Evolutionary conservation across 2,329 filamentous ascomycete species (phyloP).

Genomic region (Curvularia verruculosa): DNA sequence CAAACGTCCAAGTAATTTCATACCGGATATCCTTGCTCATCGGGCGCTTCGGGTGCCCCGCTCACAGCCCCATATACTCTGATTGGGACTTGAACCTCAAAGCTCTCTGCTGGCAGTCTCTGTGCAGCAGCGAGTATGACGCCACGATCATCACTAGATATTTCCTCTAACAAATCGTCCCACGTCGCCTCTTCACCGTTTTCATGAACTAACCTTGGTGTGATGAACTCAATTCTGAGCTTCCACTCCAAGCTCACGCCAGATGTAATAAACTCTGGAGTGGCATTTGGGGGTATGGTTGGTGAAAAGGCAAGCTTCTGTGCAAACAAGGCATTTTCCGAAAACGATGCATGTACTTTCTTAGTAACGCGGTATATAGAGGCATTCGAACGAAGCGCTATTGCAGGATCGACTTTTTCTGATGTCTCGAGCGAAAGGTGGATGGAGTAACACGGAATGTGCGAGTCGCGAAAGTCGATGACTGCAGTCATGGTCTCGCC

Average conservation of each 20-base stretch:
- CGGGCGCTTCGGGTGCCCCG: conserved; percentile 42
- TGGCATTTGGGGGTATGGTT: conserved; percentile 80
- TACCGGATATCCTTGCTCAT: conserved; percentile 43
- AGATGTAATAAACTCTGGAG: conserved; percentile 90
- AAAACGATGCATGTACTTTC: conserved; percentile 76
- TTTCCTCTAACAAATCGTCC: conserved; percentile 72
- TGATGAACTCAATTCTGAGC: conserved; percentile 89
- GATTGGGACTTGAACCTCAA: conserved; percentile 85
- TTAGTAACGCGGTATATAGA: conserved; percentile 88
- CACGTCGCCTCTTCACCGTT: conserved; percentile 38
- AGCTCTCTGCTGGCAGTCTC: conserved; percentile 81
- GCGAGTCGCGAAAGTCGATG: conserved; percentile 79
- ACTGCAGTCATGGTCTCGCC: conserved; percentile 85
- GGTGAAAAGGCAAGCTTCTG: conserved; percentile 79
- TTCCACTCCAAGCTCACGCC: conserved; percentile 89
- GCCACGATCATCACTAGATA: conserved; percentile 79
- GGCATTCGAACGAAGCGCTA: conserved; percentile 83
- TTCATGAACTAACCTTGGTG: conserved; percentile 61
- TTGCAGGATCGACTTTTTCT: conserved; percentile 78
- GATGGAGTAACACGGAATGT: conserved; percentile 84
- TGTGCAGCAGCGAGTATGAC: conserved; percentile 79
- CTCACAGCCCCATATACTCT: conserved; percentile 72
- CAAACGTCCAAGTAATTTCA: conserved; percentile 19
- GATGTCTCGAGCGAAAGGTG: conserved; percentile 84
- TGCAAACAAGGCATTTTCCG: conserved; percentile 83